Base-by-base conservation (phyloP, 2,329 filamentous ascomycete species). In the Ascocoryne sarcoides region DNA sequence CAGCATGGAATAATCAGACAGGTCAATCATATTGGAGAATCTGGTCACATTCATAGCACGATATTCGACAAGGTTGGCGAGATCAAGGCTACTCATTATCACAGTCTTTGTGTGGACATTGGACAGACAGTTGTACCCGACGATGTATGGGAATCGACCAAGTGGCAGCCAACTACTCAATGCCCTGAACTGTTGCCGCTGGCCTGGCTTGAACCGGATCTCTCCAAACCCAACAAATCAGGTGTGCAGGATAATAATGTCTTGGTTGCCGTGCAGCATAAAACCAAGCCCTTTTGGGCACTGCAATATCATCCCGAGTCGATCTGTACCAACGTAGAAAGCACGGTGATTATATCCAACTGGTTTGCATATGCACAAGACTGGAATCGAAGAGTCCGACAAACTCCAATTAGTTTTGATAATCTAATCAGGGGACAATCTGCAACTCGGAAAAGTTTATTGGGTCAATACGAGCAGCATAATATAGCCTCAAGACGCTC, bases 281-380 rank as follows among this genome's bases (percentile, higher is more conserved):
- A 44, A 8, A 49, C 54, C 3, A 76, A 74, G 45, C 81, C 81
- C 2, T 80, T 81, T 44, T 82, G 74, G 69, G 81, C 75, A 1
- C 68, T 84, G 5, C 81, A 84, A 49, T 84, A 82, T 51, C 80
- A 85, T 53, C 80, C 81, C 0, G 81, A 85, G 54, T 84, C 79
- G 0, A 69, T 77, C 20, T 84, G 79, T 59, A 82, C 80, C 23
- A 76, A 75, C 21, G 62, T 66, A 19, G 66, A 70, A 45, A 71
- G 75, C 12, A 65, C 58, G 10, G 60, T 63, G 16, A 56, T 84
- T 16, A 64, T 84, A 21, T 58, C 59, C 31, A 78, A 76, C 45
- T 85, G 81, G 79, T 84, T 79, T 73, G 54, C 57, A 5, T 59
- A 68, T 46, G 70, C 70, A 12, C 59, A 62, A 14, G 44, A 46